Evolutionary conservation across 306 rosid species (phyloP), one percentile per base, ranked within the genome.

Genomic region (Glycine latifolia): DNA sequence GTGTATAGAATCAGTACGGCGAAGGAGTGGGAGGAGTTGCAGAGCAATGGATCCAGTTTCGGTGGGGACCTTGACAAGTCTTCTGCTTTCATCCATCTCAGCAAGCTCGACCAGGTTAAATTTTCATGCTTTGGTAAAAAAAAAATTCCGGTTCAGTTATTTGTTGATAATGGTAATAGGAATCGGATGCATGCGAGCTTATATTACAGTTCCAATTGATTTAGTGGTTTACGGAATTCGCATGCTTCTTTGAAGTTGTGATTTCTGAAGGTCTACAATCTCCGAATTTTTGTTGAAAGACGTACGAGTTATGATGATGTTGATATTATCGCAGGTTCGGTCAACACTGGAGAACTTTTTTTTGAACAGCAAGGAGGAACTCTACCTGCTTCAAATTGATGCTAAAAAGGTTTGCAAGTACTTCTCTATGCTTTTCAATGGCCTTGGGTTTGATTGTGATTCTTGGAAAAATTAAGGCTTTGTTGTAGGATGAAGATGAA

Each of bases 311-410:
- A 43, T 43, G 47, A 43, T 43, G 31, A 26, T 26, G 31, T 4
- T 43, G 9, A 43, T 43, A 7, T 7, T 55, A 33, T 52, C 81
- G 84, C 91, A 95, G 98, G 97, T 95, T 56, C 88, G 75, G 47
- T 46, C 88, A 71, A 90, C 94, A 0, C 80, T 93, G 13, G 88
- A 93, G 55, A 93, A 84, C 10, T 95, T 91, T 75, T 93, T 85
- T 86, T 81, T 82, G 77, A 87, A 88, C 67, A 50, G 81, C 44
- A 87, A 90, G 55, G 83, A 6, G 71, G 93, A 89, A 50, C 92
- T 93, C 65, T 93, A 93, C 89, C 84, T 90, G 55, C 97, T 95
- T 79, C 99, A 95, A 68, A 88, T 95, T 68, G 95, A 91, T 69
- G 90, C 92, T 41, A 90, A 83, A 71, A 90, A 87, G 97, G 99